Evolutionary conservation across 2,329 filamentous ascomycete genomes (phyloP).

Genomic region (Cladophialophora psammophila): DNA sequence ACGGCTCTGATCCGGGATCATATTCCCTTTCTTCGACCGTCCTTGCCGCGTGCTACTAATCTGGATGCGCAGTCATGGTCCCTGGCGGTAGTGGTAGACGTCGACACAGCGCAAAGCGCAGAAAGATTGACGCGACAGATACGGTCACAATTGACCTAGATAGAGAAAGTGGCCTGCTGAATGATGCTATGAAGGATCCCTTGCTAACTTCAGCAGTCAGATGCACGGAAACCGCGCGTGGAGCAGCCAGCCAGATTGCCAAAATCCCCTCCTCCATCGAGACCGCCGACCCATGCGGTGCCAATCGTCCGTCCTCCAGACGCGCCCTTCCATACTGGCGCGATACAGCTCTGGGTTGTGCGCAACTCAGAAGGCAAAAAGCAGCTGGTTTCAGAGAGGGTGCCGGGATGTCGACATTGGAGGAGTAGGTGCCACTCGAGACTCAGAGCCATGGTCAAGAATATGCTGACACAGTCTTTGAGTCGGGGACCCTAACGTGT

Average conservation of each 20-base stretch:
- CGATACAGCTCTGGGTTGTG: slow-evolving; percentile 7
- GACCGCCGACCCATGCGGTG: background rate
- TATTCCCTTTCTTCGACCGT: background rate
- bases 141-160: background rate
- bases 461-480: slow-evolving; percentile 5
- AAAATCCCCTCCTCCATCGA: background rate
- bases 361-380: slow-evolving; percentile 16
- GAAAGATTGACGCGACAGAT: slow-evolving; percentile 8
- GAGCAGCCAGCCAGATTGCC: background rate
- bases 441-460: background rate
- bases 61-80: background rate
- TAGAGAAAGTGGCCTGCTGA: background rate
- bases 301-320: slow-evolving; percentile 14
- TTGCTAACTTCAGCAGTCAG: slow-evolving; percentile 14
- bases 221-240: background rate
- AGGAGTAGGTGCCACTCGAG: slow-evolving; percentile 9
- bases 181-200: background rate
- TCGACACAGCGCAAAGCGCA: slow-evolving; percentile 16
- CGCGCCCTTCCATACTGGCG: slow-evolving; percentile 8
- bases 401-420: slow-evolving; percentile 15
- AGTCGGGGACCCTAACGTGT: slow-evolving; percentile 10
- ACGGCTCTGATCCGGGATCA: background rate
- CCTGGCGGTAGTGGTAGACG: slow-evolving; percentile 5
- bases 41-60: too few species aligned
- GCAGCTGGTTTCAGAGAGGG: slow-evolving; percentile 15